A percentile compares a stretch with the other conserved stretches of the same genome.
Conservation (phyloP, 495 filamentous ascomycete genomes). For the Tricharina praecox region DNA sequence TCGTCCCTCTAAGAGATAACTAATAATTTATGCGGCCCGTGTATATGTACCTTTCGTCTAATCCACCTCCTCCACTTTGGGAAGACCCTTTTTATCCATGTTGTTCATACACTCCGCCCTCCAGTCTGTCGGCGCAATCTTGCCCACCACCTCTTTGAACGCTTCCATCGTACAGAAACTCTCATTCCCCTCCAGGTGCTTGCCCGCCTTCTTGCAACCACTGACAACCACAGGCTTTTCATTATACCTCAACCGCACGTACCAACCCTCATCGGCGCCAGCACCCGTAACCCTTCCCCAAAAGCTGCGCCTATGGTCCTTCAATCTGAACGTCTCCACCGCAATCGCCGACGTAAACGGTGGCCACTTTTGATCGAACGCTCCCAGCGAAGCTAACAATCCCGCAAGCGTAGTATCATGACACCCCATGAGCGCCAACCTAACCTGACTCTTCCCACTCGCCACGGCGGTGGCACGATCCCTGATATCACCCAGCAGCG, state of each 20-base stretch:
- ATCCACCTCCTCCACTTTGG: slow-evolving; percentile 37
- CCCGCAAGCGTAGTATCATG: slow-evolving; percentile 88
- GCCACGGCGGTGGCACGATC: slow-evolving; percentile 52
- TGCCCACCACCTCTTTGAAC: slow-evolving; percentile 83
- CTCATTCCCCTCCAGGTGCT: slow-evolving; percentile 76
- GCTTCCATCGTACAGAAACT: slow-evolving; percentile 83
- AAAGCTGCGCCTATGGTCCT: slow-evolving; percentile 12
- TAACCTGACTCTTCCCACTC: slow-evolving; percentile 34
- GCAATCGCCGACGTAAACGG: slow-evolving; percentile 84
- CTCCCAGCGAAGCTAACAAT: slow-evolving; percentile 59
- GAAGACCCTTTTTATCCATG: slow-evolving; percentile 38
- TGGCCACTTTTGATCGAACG: slow-evolving; percentile 67
- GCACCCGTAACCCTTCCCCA: slow-evolving; percentile 3
- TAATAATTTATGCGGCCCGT: no score
- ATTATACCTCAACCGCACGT: slow-evolving; percentile 89
- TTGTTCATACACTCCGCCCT: slow-evolving; percentile 54
- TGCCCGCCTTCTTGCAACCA: slow-evolving; percentile 57
- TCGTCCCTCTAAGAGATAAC: no score
- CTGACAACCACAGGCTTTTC: slow-evolving; percentile 65
- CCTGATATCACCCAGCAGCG: slow-evolving; percentile 68
- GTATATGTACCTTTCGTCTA: no score
- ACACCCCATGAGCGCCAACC: slow-evolving; percentile 64
- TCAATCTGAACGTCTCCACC: slow-evolving; percentile 64
- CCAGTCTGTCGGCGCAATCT: slow-evolving; percentile 72
- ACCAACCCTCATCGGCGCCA: slow-evolving; percentile 44